Evolutionary conservation across 2,329 filamentous ascomycete genomes (phyloP), one percentile per base, ranked within the genome.

Genomic region (Colletotrichum liriopes): DNA sequence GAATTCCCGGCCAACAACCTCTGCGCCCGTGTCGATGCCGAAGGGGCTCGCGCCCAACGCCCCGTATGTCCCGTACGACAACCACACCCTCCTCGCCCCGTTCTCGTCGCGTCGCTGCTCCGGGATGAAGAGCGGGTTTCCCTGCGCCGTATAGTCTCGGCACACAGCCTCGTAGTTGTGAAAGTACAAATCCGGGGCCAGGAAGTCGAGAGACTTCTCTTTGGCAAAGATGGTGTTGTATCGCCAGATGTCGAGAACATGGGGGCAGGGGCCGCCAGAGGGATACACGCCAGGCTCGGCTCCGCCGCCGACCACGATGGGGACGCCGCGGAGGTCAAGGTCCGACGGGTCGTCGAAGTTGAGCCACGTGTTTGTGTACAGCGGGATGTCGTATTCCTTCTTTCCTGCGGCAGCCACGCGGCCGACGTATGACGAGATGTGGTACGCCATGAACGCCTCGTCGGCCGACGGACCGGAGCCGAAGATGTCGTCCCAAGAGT

Each of bases 101-200:
- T 82, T 79, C 45, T 85, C 85, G 65, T 88, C 86, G 16, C 86
- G 81, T 6, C 86, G 79, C 74, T 88, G 86, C 77, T 88, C 86
- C 0, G 86, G 86, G 47, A 88, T 87, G 73, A 88, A 87, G 0
- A 88, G 79, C 0, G 85, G 81, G 73, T 87, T 84, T 14, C 78
- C 76, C 4, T 81, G 77, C 61, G 86, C 84, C 3, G 81, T 76
- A 71, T 87, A 88, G 35, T 84, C 81, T 14, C 74, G 75, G 67
- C 86, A 88, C 0, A 84, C 80, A 0, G 72, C 76, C 54, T 82
- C 81, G 73, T 87, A 88, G 47, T 86, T 82, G 72, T 86, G 83
- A 23, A 87, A 81, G 72, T 88, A 87, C 5, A 88, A 45, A 41
- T 88, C 86, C 0, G 86, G 86, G 0, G 83, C 80, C 20, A 87